phyloP scores from a whole-genome alignment of 768 basidiomycete species.

The Pholiota molesta region DNA sequence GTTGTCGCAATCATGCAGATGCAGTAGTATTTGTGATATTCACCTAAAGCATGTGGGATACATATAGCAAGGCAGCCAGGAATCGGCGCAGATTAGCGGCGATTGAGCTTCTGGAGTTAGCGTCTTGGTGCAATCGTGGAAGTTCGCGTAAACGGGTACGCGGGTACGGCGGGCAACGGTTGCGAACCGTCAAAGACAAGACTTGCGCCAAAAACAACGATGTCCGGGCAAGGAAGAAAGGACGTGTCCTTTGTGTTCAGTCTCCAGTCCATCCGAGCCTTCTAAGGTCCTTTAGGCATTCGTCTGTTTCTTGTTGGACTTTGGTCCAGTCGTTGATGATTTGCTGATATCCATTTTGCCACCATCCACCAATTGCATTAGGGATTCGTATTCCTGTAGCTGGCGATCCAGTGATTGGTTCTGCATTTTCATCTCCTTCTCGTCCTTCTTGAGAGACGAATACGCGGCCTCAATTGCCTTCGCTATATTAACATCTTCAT shows the following conservation, averaged over 20 bases:
- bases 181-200: neutral
- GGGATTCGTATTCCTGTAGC: constrained; percentile 42
- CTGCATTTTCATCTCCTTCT: constrained; percentile 39
- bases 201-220: neutral
- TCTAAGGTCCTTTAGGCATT: constrained; percentile 50
- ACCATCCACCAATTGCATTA: constrained; percentile 47
- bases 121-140: neutral
- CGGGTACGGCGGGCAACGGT: neutral
- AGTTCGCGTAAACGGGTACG: neutral
- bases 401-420: constrained; percentile 38
- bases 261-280: constrained; percentile 55
- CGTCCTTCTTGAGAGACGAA: constrained; percentile 35
- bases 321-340: constrained; percentile 50
- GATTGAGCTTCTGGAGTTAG: neutral
- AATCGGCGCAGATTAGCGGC: neutral
- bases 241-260: constrained; percentile 13
- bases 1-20: too few species aligned
- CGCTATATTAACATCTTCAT: constrained; percentile 25
- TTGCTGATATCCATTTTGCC: constrained; percentile 44
- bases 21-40: neutral
- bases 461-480: constrained; percentile 37
- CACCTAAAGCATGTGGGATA: neutral
- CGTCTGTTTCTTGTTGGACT: constrained; percentile 50
- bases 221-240: too few species aligned
- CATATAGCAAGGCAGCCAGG: neutral